Evolutionary conservation across 306 rosid genomes (phyloP).

Genomic region (Gastrolobium villosum): DNA sequence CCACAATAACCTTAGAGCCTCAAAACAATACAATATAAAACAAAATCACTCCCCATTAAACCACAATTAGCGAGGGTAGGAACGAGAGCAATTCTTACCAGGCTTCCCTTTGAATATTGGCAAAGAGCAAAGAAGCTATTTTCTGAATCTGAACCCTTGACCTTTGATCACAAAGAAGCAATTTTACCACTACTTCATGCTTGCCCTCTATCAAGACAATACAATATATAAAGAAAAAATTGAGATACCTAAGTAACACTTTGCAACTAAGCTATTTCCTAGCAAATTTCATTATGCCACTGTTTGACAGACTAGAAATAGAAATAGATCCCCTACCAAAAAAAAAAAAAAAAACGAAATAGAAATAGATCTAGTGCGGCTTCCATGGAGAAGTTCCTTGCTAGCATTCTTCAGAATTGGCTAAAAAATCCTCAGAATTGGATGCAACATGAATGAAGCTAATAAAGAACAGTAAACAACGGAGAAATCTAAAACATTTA

Average conservation of each 20-base stretch:
- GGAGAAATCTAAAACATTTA: conserved; percentile 27
- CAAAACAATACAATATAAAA: background rate
- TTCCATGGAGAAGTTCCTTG: conserved; percentile 97
- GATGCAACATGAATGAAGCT: conserved; percentile 66
- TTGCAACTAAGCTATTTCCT: conserved; percentile 91
- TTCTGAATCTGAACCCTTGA: too few species aligned
- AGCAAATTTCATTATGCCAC: conserved; percentile 95
- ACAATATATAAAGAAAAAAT: background rate
- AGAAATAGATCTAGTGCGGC: conserved; percentile 93
- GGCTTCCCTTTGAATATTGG: too few species aligned
- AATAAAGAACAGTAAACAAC: conserved; percentile 41
- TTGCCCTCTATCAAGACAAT: too few species aligned
- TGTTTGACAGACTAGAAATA: conserved; percentile 87
- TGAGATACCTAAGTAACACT: conserved; percentile 85
- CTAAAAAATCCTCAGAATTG: conserved; percentile 93
- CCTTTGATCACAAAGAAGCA: too few species aligned
- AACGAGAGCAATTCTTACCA: too few species aligned
- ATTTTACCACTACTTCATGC: too few species aligned
- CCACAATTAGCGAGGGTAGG: too few species aligned
- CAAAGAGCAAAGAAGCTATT: too few species aligned
- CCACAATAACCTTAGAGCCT: background rate
- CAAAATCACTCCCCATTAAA: too few species aligned
- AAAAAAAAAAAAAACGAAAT: too few species aligned
- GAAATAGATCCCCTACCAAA: too few species aligned
- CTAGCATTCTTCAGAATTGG: conserved; percentile 97